phyloP scores from a whole-genome alignment of 441 rosid species.

The Croton laevigatus region DNA sequence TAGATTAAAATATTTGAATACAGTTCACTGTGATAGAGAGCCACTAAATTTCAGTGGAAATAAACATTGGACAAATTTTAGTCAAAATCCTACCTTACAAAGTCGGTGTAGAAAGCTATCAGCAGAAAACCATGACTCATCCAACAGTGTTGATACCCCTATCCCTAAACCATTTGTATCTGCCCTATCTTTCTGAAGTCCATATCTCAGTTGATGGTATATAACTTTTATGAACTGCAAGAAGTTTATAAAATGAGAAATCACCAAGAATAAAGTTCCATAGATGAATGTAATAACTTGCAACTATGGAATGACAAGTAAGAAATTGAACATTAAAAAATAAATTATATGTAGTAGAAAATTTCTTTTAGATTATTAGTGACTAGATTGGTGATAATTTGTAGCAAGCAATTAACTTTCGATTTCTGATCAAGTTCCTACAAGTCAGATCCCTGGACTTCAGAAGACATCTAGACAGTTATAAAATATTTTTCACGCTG shows the following conservation, averaged over 20 bases:
- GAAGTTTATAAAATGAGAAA: conserved; percentile 13
- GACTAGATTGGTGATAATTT: background rate
- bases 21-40: conserved; percentile 5
- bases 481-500: background rate
- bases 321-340: background rate
- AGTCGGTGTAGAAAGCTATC: conserved; percentile 78
- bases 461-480: background rate
- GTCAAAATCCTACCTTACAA: conserved; percentile 53
- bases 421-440: background rate
- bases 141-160: conserved; percentile 55
- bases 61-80: background rate
- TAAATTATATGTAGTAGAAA: background rate
- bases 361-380: background rate
- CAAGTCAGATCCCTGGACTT: background rate
- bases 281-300: background rate
- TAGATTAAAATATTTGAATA: background rate
- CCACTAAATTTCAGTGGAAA: conserved; percentile 6
- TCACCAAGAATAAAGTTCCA: background rate
- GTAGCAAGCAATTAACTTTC: background rate
- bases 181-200: conserved; percentile 60
- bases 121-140: conserved; percentile 77
- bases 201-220: conserved; percentile 82
- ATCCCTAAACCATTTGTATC: conserved; percentile 36
- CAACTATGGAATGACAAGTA: background rate
- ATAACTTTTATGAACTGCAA: conserved; percentile 74